Evolutionary conservation across 345 rosid species (phyloP).

Genomic region (Arabidopsis arenosa): DNA sequence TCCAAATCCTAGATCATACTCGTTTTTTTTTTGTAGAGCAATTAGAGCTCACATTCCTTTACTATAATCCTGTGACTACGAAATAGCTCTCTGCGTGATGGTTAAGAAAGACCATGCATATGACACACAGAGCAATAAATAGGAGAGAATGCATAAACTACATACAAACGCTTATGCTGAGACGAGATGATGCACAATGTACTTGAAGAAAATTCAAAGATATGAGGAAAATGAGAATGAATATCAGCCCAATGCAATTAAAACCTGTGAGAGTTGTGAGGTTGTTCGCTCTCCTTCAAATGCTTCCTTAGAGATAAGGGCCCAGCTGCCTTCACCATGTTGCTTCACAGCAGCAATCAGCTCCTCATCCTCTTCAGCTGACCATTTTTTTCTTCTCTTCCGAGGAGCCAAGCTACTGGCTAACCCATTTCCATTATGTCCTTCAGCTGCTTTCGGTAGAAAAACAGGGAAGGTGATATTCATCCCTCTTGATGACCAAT

Average conservation of each 20-base stretch:
- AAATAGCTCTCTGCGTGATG: conserved; percentile 7
- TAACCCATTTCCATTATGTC: conserved; percentile 56
- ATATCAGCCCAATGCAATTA: conserved; percentile 24
- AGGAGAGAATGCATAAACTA: conserved; percentile 29
- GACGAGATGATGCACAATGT: conserved; percentile 25
- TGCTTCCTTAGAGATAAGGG: conserved; percentile 63
- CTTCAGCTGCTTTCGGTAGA: conserved; percentile 73
- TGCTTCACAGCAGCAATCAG: conserved; percentile 74
- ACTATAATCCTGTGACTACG: conserved; percentile 17
- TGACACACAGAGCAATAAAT: neutral
- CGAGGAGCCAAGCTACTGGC: conserved; percentile 53
- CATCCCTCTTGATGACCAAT: conserved; percentile 58
- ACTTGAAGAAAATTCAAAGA: neutral
- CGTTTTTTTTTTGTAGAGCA: conserved; percentile 3
- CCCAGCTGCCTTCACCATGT: conserved; percentile 95
- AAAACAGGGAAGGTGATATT: conserved; percentile 82
- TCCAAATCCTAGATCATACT: conserved; percentile 18
- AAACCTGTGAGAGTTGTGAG: conserved; percentile 87
- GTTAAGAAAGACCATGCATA: conserved; percentile 20
- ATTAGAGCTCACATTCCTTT: conserved; percentile 9
- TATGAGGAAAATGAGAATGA: conserved; percentile 1
- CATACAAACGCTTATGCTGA: conserved; percentile 20
- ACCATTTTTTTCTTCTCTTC: conserved; percentile 78
- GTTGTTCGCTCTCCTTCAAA: conserved; percentile 78
- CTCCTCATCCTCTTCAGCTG: conserved; percentile 62